Base-by-base conservation (phyloP, 108 stramenopile genomes). In the Fistulifera pelliculosa region DNA sequence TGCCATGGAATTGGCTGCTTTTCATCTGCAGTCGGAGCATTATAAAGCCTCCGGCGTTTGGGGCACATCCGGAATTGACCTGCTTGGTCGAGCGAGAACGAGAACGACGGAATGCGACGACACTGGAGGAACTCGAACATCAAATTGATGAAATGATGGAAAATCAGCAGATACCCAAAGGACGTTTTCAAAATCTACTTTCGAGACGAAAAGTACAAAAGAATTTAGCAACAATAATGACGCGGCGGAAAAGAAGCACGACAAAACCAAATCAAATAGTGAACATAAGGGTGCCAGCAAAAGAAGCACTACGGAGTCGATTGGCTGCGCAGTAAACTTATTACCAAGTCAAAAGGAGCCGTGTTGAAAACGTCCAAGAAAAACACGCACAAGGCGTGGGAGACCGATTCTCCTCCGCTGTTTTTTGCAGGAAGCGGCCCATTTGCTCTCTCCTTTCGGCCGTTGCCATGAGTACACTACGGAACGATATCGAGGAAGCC, bases 21-120 rank as follows among this genome's bases (percentile, higher is more conserved):
- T 54, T 48, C 44, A 54, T 42, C 31, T 68, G 27, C 66, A 60
- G 48, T 69, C 73, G 11, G 38, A 31, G 16, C 41, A 61, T 13
- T 88, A 81, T 47, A 12, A 65, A 64, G 49, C 86, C 86, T 28
- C 82, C 80, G 7, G 41, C 75, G 1, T 88, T 88, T 66, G 86
- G 86, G 13, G 63, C 64, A 1, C 66, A 81, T 68, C 76, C 63
- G 15, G 59, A 75, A 11, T 38, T 71, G 6, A 49, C 17, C 6
- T 23, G 48, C 14, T 27, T 60, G 13, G 31, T 35, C 31, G 58
- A 60, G 31, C 47, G 47, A 19, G 58, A 60, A 35, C 58, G 58
- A 13, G 47, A 60, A 27, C 58, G 58, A 19, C 24, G 22, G 38
- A 27, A 60, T 21, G 47, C 16, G 6, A 48, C 26, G 12, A 48